Evolutionary conservation across 2,329 filamentous ascomycete genomes (phyloP).

Genomic region (Diaporthe longicolla): DNA sequence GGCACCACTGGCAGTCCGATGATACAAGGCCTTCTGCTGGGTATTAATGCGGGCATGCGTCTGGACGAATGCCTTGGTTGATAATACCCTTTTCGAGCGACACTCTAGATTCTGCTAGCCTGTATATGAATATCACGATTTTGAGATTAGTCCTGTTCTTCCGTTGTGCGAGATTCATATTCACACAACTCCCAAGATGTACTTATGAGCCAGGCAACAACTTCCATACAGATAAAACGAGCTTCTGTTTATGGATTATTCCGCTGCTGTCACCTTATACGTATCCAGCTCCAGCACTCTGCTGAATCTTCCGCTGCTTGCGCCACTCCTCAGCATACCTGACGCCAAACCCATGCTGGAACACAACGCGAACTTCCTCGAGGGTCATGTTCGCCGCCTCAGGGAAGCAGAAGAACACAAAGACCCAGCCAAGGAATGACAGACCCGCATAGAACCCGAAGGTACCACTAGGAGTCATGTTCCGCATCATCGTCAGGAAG

Average conservation of each 20-base stretch:
- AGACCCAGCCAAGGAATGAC: conserved; percentile 14
- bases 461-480: conserved; percentile 3
- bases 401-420: conserved; percentile 19
- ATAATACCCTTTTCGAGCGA: background rate
- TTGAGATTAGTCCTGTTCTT: background rate
- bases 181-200: background rate
- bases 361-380: conserved; percentile 11
- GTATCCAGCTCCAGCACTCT: background rate
- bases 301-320: background rate
- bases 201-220: background rate
- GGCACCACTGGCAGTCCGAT: background rate
- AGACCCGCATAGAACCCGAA: conserved; percentile 8
- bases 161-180: background rate
- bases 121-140: background rate
- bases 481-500: conserved; percentile 17
- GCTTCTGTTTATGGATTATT: background rate
- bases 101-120: background rate
- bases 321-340: conserved; percentile 17
- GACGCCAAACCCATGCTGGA: conserved; percentile 19
- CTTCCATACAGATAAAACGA: accelerated
- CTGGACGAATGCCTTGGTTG: background rate
- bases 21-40: background rate
- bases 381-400: conserved; percentile 10
- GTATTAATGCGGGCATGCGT: background rate
- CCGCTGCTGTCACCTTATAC: background rate